phyloP scores from a whole-genome alignment of 1,139 yeast species.

The Yamadazyma kanchanaburiensis region DNA sequence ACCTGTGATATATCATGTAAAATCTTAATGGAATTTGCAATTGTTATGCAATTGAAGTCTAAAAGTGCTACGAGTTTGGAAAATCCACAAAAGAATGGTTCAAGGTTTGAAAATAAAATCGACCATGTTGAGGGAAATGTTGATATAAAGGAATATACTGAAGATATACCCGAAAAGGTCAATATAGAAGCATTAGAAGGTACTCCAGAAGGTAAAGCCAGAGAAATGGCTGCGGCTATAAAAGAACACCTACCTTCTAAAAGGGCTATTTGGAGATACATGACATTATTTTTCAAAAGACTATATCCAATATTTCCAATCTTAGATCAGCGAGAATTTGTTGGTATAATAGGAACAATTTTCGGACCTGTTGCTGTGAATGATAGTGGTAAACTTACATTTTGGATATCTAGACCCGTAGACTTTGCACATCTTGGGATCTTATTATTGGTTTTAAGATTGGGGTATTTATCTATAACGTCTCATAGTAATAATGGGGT shows the following conservation, averaged over 20 bases:
- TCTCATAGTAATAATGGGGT: conserved; percentile 19
- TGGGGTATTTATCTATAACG: conserved; percentile 27
- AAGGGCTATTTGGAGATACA: conserved; percentile 42
- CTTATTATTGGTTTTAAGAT: conserved; percentile 23
- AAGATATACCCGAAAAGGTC: neutral
- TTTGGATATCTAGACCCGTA: conserved; percentile 23
- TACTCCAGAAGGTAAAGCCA: neutral
- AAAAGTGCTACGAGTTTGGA: conserved; percentile 21
- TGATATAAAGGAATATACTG: conserved; percentile 2
- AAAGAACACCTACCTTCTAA: conserved; percentile 31
- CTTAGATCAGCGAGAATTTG: conserved; percentile 38
- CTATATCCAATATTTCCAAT: conserved; percentile 47
- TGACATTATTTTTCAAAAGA: conserved; percentile 42
- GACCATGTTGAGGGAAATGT: conserved; percentile 2
- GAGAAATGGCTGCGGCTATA: conserved; percentile 13
- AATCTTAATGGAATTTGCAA: conserved; percentile 1
- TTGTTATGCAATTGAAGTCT: conserved; percentile 9
- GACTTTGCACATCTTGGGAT: conserved; percentile 34
- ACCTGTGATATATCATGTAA: conserved; percentile 18
- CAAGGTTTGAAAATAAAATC: conserved; percentile 1
- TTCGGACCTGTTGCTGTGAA: conserved; percentile 20
- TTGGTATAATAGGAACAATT: conserved; percentile 16
- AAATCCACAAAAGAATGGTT: too few relatives aligned
- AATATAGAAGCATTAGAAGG: conserved; percentile 2
- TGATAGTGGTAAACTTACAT: conserved; percentile 9